These are phyloP conservation scores for Trapa incisa DNA, from an alignment of 345 rosid species.

Conservation along the genomic window DNA sequence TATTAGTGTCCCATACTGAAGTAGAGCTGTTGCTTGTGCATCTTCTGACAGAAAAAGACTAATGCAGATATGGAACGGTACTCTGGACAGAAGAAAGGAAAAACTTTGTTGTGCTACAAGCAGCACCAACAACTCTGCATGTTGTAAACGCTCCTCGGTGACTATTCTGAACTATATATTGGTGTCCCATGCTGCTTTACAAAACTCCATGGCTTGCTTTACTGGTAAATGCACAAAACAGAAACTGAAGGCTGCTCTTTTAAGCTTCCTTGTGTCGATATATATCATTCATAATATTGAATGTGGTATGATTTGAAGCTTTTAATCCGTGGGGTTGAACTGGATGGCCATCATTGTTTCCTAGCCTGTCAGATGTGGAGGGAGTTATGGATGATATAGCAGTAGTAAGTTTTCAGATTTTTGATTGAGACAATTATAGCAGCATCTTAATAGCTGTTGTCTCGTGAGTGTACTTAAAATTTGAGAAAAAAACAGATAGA, in stretches of 20 bases:
- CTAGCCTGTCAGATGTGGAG: too few relatives aligned
- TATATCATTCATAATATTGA: too few relatives aligned
- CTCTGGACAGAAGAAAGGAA: neutral
- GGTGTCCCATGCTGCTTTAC: neutral
- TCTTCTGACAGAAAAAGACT: neutral
- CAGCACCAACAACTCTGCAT: neutral
- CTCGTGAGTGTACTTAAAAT: too few relatives aligned
- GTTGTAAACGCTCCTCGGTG: neutral
- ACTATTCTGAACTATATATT: neutral
- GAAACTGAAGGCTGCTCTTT: neutral
- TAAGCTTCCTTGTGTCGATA: neutral
- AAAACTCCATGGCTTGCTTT: neutral
- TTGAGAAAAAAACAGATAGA: too few relatives aligned
- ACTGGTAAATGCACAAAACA: neutral
- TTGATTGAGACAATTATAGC: too few relatives aligned
- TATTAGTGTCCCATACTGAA: slow-evolving; percentile 63
- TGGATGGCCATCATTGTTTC: neutral
- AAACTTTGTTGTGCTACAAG: neutral
- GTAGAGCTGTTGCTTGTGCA: slow-evolving; percentile 1
- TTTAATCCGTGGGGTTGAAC: neutral
- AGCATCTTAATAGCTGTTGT: too few relatives aligned
- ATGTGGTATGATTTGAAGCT: neutral
- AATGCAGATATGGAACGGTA: neutral
- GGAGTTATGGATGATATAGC: too few relatives aligned
- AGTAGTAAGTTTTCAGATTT: too few relatives aligned